Conservation (phyloP, 2,329 filamentous ascomycete species). For the Colletotrichum nymphaeae region DNA sequence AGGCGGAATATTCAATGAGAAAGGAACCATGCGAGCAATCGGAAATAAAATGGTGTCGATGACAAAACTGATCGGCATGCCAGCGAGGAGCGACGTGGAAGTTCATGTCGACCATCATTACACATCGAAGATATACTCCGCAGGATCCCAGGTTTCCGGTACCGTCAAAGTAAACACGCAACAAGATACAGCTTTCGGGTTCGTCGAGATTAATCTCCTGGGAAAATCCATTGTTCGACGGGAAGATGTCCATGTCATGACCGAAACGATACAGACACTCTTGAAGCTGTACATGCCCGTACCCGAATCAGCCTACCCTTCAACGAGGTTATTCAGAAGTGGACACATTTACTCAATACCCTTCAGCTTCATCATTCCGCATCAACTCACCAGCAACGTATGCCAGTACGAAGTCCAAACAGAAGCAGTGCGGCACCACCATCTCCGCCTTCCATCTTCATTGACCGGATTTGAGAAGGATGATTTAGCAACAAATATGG, state of each 20-base stretch:
- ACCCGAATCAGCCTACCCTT: conserved; percentile 57
- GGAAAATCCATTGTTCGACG: conserved; percentile 60
- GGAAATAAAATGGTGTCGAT: not conserved
- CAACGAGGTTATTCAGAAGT: conserved; percentile 57
- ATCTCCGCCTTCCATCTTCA: conserved; percentile 64
- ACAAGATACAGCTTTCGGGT: conserved; percentile 60
- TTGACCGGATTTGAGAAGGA: conserved; percentile 63
- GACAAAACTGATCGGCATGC: not conserved
- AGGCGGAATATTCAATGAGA: not conserved
- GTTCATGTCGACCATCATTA: conserved; percentile 65
- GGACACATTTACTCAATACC: conserved; percentile 61
- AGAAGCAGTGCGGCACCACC: conserved; percentile 58
- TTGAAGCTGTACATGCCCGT: conserved; percentile 68
- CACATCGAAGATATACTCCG: conserved; percentile 65
- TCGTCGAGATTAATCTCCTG: conserved; percentile 62
- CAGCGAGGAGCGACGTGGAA: conserved; percentile 27
- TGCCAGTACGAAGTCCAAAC: conserved; percentile 63
- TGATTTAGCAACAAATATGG: conserved; percentile 66
- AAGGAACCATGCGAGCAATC: not conserved
- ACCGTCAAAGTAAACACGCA: conserved; percentile 56
- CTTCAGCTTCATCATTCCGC: conserved; percentile 68
- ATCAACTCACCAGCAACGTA: conserved; percentile 65
- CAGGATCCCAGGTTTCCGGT: conserved; percentile 62
- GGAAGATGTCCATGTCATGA: conserved; percentile 58
- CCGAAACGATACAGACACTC: conserved; percentile 52